Percentiles rank a stretch among this genome's conserved stretches.
Evolutionary conservation across 2,329 filamentous ascomycete species (phyloP).

Genomic region (Fusarium lyarnte): DNA sequence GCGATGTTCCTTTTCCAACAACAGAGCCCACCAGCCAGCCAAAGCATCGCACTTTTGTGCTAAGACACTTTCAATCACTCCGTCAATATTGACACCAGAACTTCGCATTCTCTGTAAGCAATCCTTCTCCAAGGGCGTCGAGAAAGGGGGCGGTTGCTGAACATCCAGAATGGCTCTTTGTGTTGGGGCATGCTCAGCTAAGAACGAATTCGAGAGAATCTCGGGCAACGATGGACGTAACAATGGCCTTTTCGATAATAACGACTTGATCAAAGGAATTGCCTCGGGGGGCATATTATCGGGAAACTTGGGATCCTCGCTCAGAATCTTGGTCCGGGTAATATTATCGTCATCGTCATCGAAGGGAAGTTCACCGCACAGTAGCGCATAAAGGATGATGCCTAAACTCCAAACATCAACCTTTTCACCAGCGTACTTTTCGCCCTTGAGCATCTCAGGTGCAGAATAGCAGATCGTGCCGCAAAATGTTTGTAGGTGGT

Average conservation of each 20-base stretch:
- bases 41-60: constrained; percentile 89
- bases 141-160: constrained; percentile 82
- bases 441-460: constrained; percentile 97
- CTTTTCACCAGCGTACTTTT: constrained; percentile 98
- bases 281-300: constrained; percentile 82
- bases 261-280: constrained; percentile 75
- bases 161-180: constrained; percentile 91
- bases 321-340: constrained; percentile 86
- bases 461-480: constrained; percentile 98
- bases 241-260: constrained; percentile 92
- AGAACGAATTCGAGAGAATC: constrained; percentile 86
- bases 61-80: constrained; percentile 92
- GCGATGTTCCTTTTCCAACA: constrained; percentile 93
- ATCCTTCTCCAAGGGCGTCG: constrained; percentile 87
- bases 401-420: constrained; percentile 96
- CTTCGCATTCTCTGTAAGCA: constrained; percentile 92
- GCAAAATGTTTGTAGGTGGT: constrained; percentile 96
- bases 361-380: constrained; percentile 89
- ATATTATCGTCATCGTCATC: constrained; percentile 93
- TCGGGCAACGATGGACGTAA: constrained; percentile 84
- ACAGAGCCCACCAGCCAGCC: constrained; percentile 93
- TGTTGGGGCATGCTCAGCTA: constrained; percentile 84
- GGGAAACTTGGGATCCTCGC: constrained; percentile 85
- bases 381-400: constrained; percentile 83
- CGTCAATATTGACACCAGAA: constrained; percentile 92